Evolutionary conservation across 805 yeast genomes (phyloP).

Genomic region (Millerago galiae): DNA sequence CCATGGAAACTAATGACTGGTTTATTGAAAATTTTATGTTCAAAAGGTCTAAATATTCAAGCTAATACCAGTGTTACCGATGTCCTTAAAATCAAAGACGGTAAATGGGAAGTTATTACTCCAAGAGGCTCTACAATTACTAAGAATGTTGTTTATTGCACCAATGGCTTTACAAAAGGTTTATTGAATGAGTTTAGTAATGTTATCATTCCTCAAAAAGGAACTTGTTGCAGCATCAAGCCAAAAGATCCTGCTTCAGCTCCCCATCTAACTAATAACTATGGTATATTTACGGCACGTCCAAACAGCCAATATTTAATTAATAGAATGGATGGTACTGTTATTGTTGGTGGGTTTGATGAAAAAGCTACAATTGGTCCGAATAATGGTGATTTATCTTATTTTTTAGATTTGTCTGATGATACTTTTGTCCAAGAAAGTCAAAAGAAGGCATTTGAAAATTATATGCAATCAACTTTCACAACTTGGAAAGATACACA

Average conservation of each 20-base stretch:
- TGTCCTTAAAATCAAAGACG: conserved; percentile 21
- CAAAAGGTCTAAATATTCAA: conserved; percentile 34
- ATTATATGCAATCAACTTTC: conserved; percentile 27
- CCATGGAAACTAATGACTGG: conserved; percentile 35
- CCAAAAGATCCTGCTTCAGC: conserved; percentile 18
- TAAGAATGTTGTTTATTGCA: conserved; percentile 27
- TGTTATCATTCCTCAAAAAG: conserved; percentile 31
- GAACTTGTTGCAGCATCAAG: conserved; percentile 26
- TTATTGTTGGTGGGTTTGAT: conserved; percentile 30
- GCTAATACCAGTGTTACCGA: conserved; percentile 34
- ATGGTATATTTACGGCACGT: conserved; percentile 25
- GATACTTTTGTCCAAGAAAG: conserved; percentile 27
- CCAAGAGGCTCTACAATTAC: conserved; percentile 25
- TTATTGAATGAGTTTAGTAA: conserved; percentile 23
- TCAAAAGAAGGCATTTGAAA: conserved; percentile 20
- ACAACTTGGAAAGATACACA: conserved; percentile 28
- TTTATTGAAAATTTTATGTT: conserved; percentile 26
- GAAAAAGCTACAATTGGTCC: conserved; percentile 5
- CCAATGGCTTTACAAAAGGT: conserved; percentile 32
- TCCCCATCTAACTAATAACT: conserved; percentile 32
- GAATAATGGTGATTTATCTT: conserved; percentile 8
- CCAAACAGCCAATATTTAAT: conserved; percentile 29
- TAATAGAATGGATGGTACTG: conserved; percentile 33
- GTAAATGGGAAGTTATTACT: conserved; percentile 29
- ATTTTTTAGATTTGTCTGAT: conserved; percentile 28